Evolutionary conservation across 345 rosid genomes (phyloP).

Genomic region (Acer negundo): DNA sequence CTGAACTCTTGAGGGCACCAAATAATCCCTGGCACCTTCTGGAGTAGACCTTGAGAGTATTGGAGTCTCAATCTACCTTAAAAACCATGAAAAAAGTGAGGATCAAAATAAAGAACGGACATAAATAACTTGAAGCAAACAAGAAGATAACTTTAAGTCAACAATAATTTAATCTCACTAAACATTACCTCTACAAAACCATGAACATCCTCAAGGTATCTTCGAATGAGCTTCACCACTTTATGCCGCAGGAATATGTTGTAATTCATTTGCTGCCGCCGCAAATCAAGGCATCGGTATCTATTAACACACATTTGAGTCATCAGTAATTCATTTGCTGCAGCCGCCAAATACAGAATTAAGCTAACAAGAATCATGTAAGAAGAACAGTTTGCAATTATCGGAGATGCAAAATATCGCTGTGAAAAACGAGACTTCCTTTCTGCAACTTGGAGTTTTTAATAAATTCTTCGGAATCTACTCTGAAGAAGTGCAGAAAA

Average conservation of each 20-base stretch:
- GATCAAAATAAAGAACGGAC: constrained; percentile 32
- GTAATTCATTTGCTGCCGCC: constrained; percentile 82
- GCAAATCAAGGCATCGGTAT: constrained; percentile 90
- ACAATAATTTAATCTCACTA: constrained; percentile 7
- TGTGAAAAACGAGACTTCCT: not conserved
- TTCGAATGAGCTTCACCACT: constrained; percentile 84
- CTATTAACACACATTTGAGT: constrained; percentile 33
- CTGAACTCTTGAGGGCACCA: constrained; percentile 98
- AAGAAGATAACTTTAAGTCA: not conserved
- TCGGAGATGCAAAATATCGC: not conserved
- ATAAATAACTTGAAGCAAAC: not conserved
- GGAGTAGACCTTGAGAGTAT: constrained; percentile 96
- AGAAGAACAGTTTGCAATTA: not conserved
- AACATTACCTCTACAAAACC: constrained; percentile 78
- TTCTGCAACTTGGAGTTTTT: not conserved
- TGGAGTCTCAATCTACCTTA: constrained; percentile 96
- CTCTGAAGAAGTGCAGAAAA: not conserved
- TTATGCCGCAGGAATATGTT: constrained; percentile 83
- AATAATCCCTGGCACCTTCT: constrained; percentile 95
- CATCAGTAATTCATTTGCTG: not conserved
- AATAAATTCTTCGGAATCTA: not conserved
- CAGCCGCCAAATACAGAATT: not conserved
- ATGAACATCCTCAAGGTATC: constrained; percentile 83
- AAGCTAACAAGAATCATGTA: not conserved
- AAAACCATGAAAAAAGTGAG: constrained; percentile 43